Evolutionary conservation across 2,329 filamentous ascomycete species (phyloP), one percentile per base, ranked within the genome.

Genomic region (Aspergillus sp.): DNA sequence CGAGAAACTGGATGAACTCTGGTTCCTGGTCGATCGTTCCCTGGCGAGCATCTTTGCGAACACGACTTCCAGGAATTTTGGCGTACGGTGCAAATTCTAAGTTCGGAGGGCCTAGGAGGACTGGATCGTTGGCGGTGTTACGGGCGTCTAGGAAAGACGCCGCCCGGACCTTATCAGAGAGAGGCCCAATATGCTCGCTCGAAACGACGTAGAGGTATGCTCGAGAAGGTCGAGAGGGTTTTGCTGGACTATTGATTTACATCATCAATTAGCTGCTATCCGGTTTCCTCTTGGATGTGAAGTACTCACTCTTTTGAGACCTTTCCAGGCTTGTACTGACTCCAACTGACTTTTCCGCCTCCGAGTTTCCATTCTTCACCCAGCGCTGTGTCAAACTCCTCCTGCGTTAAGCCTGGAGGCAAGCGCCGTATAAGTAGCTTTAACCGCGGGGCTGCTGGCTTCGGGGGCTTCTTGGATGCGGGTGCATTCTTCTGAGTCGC

Each of bases 21-120:
- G 91, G 87, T 68, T 99, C 95, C 71, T 96, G 92, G 67, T 99
- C 95, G 64, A 99, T 98, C 3, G 92, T 96, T 53, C 93, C 95
- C 72, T 96, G 91, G 13, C 93, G 87, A 53, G 87, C 86, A 78
- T 99, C 95, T 53, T 86, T 85, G 34, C 91, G 87, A 49, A 85
- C 85, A 71, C 90, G 91, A 36, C 82, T 84, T 58, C 85, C 85
- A 1, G 93, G 91, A 1, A 91, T 84, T 67, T 93, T 93, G 64
- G 91, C 90, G 76, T 93, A 96, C 1, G 89, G 85, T 17, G 93
- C 86, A 67, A 90, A 90, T 68, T 96, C 93, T 48, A 97, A 80
- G 5, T 84, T 83, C 0, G 95, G 93, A 1, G 89, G 90, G 0
- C 90, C 89, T 54, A 95, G 79, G 2, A 97, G 83, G 24, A 87